Percentiles rank a stretch among this genome's conserved stretches.
phyloP scores from a whole-genome alignment of 2,329 filamentous ascomycete genomes.

The Ophiocordyceps camponoti-leonardi region DNA sequence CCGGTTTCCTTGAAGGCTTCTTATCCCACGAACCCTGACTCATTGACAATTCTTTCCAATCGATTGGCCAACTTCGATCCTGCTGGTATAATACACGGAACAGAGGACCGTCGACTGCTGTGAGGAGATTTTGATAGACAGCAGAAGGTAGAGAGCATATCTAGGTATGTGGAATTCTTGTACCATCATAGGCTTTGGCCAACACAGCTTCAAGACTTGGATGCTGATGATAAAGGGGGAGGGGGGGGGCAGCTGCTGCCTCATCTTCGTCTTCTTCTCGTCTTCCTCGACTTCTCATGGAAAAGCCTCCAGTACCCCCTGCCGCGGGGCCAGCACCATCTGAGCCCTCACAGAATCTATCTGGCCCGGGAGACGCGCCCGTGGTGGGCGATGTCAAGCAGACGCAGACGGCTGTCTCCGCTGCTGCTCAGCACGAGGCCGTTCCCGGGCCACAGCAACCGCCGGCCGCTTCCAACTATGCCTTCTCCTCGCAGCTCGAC shows the following conservation, averaged over 20 bases:
- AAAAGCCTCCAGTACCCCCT: neutral
- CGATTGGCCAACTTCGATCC: too few species aligned
- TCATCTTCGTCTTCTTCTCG: too few species aligned
- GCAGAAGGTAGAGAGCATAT: too few species aligned
- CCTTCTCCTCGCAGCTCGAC: slow-evolving; percentile 24
- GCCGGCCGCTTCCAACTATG: slow-evolving; percentile 12
- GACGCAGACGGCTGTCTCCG: neutral
- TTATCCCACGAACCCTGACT: too few species aligned
- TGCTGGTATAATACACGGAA: too few species aligned
- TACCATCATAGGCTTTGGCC: neutral
- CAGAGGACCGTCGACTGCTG: too few species aligned
- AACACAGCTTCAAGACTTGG: neutral
- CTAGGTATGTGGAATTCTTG: too few species aligned
- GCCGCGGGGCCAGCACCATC: neutral
- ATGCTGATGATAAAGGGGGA: too few species aligned
- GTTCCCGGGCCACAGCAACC: neutral
- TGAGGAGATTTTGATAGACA: too few species aligned
- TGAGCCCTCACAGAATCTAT: neutral
- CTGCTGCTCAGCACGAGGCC: neutral
- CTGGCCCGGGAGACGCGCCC: neutral
- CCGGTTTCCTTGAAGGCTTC: too few species aligned
- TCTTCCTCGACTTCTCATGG: neutral
- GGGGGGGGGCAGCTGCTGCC: too few species aligned
- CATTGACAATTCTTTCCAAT: too few species aligned
- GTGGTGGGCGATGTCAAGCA: neutral